A percentile compares a stretch with the other conserved stretches of the same genome.
Conservation (phyloP, 73 alveolate genomes). For the Urostyla sp. region DNA sequence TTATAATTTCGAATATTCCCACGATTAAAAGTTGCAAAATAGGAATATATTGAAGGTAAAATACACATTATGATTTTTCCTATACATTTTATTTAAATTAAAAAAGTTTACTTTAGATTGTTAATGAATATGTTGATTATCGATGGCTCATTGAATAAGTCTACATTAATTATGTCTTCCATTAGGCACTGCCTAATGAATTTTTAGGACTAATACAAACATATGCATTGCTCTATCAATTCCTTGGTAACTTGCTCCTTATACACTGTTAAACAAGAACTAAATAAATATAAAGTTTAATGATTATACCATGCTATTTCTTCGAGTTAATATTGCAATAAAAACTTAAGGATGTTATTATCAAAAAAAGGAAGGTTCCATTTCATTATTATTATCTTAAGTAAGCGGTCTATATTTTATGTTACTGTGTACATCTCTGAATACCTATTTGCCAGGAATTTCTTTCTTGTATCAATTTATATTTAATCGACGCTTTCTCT, state of each 20-base stretch:
- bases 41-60: not conserved
- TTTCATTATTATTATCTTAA: not conserved
- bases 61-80: slow-evolving; percentile 6
- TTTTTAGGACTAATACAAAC: no score
- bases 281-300: not conserved
- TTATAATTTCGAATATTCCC: not conserved
- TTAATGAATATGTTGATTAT: not conserved
- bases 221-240: no score
- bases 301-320: slow-evolving; percentile 14
- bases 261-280: not conserved
- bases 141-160: not conserved
- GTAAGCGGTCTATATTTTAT: not conserved
- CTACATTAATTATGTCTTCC: not conserved
- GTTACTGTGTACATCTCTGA: not conserved
- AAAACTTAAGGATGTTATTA: not conserved
- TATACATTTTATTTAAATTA: not conserved
- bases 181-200: not conserved
- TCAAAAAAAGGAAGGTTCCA: slow-evolving; percentile 9
- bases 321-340: slow-evolving; percentile 16
- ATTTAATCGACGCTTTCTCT: not conserved
- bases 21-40: not conserved
- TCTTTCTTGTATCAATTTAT: slow-evolving; percentile 17
- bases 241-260: not conserved
- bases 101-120: not conserved
- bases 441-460: not conserved